phyloP scores from a whole-genome alignment of 208 protist genomes.

The Wallacemonas collosoma region DNA sequence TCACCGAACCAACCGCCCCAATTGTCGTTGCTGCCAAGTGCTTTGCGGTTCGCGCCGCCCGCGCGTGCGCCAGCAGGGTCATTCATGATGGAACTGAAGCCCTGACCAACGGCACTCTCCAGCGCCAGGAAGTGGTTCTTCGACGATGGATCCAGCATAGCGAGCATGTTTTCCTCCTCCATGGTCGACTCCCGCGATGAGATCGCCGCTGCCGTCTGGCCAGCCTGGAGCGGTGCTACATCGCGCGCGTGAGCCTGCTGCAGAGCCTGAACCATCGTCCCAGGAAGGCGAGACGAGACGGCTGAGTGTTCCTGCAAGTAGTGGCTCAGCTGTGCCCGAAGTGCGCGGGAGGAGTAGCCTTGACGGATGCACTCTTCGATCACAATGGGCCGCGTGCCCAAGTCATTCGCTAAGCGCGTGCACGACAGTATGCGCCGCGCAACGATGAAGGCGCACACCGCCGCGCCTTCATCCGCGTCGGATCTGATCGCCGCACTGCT shows the following conservation, averaged over 20 bases:
- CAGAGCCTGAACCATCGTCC: slow-evolving; percentile 37
- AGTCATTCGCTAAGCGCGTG: slow-evolving; percentile 37
- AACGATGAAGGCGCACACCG: slow-evolving; percentile 74
- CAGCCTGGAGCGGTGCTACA: slow-evolving; percentile 18
- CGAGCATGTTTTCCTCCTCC: slow-evolving; percentile 36
- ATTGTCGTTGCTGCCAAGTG: slow-evolving; percentile 14
- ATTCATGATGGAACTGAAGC: slow-evolving; percentile 91
- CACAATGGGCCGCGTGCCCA: slow-evolving; percentile 68
- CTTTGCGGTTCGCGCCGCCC: slow-evolving; percentile 1
- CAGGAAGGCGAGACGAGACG: slow-evolving; percentile 29
- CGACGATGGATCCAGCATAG: slow-evolving; percentile 67
- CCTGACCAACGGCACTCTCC: slow-evolving; percentile 79
- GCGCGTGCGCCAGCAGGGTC: slow-evolving; percentile 45
- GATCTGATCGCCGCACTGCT: not conserved
- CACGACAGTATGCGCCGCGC: slow-evolving; percentile 40
- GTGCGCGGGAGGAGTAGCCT: slow-evolving; percentile 52
- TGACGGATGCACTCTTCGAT: slow-evolving; percentile 82
- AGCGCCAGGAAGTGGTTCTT: slow-evolving; percentile 71
- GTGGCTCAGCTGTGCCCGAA: slow-evolving; percentile 59
- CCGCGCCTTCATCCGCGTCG: slow-evolving; percentile 46
- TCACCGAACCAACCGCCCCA: slow-evolving; percentile 74
- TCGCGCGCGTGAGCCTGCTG: slow-evolving; percentile 44
- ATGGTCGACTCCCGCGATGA: slow-evolving; percentile 8
- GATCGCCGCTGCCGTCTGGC: slow-evolving; percentile 5
- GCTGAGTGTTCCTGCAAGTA: slow-evolving; percentile 57